Base-by-base conservation (phyloP, 2,329 filamentous ascomycete genomes). In the Cladosporium sp. region DNA sequence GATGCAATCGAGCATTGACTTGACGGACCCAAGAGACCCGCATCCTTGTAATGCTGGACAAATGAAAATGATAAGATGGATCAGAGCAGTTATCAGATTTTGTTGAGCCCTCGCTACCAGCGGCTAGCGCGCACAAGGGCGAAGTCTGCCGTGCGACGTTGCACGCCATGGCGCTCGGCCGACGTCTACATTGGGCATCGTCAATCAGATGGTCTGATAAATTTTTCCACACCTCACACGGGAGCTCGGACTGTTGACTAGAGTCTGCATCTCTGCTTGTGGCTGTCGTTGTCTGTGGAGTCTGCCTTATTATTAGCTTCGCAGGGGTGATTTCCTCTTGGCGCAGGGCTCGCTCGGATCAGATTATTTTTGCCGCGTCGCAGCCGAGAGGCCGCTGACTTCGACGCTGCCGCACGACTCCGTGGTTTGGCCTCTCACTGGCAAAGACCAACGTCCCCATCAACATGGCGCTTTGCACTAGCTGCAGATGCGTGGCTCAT, bases 61-160 rank as follows among this genome's bases (percentile, higher is more conserved):
- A 28, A 28, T 28, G 22, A n/a, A 50, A 50, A 43, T 50, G 48
- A 50, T 50, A 50, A 50, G 48, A 50, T 50, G 48, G 8, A 50
- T 50, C 48, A 43, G 48, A 50, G 22, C 22, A 28, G 22, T 28
- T 28, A 28, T 28, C 22, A 28, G 22, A 28, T 28, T 28, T 28
- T 28, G 22, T 28, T 28, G 22, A 28, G 22, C 22, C 22, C 22
- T 28, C 22, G 22, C 22, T 28, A 28, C 22, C 22, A 28, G 7
- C 22, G 22, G 4, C 22, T 28, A 28, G 22, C 22, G 22, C 22
- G 22, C 7, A 28, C 22, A 5, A 7, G 22, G 22, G 22, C 22
- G 22, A 28, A 28, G 22, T 28, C 22, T 28, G 22, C 22, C 22
- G 22, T 28, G 22, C 22, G 22, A 28, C 22, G 22, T 28, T 28